Base-by-base conservation (phyloP, 495 filamentous ascomycete genomes). In the Cetradonia linearis region DNA sequence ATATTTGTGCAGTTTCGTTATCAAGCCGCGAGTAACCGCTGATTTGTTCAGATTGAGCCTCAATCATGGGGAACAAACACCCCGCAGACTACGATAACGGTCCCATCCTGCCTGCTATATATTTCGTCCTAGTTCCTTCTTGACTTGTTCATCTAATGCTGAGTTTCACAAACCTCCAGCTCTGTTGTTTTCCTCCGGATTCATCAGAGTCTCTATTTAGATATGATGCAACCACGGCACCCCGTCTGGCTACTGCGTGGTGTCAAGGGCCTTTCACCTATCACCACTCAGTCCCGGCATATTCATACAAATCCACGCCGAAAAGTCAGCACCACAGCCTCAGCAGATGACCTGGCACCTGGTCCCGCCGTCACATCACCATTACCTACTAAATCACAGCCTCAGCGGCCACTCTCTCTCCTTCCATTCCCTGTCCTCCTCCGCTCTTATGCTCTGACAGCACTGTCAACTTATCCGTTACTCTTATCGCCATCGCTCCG, bases 381-480 rank as follows among this genome's bases (percentile, higher is more conserved):
- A 44, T n/a, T 40, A 40, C 37, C 50, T 23, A 20, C 20, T 31
- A 55, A 30, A 33, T 37, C 37, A 23, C 34, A 34, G 49, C 48
- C 40, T 16, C 47, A 44, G 20, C 63, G 83, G 6, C 83, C 87
- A 5, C 72, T 95, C 31, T 81, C 86, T 3, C 78, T 87, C 48
- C 78, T 97, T 37, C 88, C 92, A 3, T 73, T 89, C 0, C 80
- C 79, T 18, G 83, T 78, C 27, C 77, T 97, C 50, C 71, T 96
- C 47, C 86, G 92, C 30, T 91, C 89, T 10, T 76, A 91, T 61
- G 76, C 88, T 59, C 86, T 90, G 16, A 86, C 87, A 16, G 83
- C 83, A 25, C 77, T 96, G 58, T 95, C 91, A 0, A 89, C 87
- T 10, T 92, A 88, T 1, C 79, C 83, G 0, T 62, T 81, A 31